phyloP scores from a whole-genome alignment of 2,329 filamentous ascomycete species.

The Verticillium albo-atrum region DNA sequence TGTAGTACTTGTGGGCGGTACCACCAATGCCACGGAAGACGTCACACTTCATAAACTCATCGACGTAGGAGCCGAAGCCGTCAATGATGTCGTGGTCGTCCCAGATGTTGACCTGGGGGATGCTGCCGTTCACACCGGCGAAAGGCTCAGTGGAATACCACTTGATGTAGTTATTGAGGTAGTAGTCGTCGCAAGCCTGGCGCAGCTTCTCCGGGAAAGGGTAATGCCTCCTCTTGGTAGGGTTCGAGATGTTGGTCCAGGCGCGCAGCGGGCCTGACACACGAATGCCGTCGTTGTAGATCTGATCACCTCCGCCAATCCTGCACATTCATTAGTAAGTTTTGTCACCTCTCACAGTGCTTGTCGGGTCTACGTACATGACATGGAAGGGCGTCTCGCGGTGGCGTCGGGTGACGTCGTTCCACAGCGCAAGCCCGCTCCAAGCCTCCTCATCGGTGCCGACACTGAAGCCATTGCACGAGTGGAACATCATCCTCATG shows the following conservation, averaged over 20 bases:
- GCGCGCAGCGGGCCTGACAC: slow-evolving; percentile 74
- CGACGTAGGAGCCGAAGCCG: slow-evolving; percentile 89
- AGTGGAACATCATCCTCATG: slow-evolving; percentile 99
- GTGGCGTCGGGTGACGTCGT: slow-evolving; percentile 83
- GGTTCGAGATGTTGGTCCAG: slow-evolving; percentile 83
- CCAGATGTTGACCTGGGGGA: slow-evolving; percentile 96
- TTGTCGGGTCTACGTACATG: slow-evolving; percentile 43
- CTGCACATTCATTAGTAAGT: slow-evolving; percentile 39
- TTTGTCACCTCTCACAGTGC: slow-evolving; percentile 9
- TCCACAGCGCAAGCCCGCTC: slow-evolving; percentile 91
- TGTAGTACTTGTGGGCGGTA: slow-evolving; percentile 94
- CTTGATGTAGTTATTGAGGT: slow-evolving; percentile 81
- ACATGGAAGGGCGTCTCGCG: slow-evolving; percentile 82
- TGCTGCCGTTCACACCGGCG: slow-evolving; percentile 80
- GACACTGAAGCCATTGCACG: slow-evolving; percentile 93
- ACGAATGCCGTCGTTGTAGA: slow-evolving; percentile 92
- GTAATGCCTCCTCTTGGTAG: slow-evolving; percentile 72
- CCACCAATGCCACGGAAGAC: slow-evolving; percentile 91
- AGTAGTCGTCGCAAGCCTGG: slow-evolving; percentile 82
- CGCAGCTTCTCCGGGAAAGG: slow-evolving; percentile 77
- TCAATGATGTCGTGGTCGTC: slow-evolving; percentile 94
- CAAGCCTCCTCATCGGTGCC: slow-evolving; percentile 81
- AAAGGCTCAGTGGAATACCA: slow-evolving; percentile 82
- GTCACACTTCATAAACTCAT: slow-evolving; percentile 88
- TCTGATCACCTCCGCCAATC: slow-evolving; percentile 88